phyloP scores from a whole-genome alignment of 2,329 filamentous ascomycete genomes.

The Trichophyton mentagrophytes region DNA sequence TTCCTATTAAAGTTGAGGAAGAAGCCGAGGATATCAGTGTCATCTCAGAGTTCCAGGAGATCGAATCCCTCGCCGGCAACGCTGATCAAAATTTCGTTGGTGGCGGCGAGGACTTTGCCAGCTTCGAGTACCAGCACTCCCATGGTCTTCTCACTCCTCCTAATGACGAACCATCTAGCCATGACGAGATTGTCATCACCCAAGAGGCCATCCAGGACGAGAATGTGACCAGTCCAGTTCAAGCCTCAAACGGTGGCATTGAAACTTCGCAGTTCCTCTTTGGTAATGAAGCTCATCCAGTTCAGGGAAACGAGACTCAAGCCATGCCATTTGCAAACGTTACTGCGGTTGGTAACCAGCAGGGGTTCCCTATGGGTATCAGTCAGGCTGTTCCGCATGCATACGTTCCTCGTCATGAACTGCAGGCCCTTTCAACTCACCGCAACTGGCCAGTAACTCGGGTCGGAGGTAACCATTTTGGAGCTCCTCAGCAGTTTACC shows the following conservation, averaged over 20 bases:
- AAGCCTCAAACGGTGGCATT: background rate
- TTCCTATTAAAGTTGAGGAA: background rate
- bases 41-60: background rate
- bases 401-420: background rate
- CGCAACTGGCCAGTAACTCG: background rate
- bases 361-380: background rate
- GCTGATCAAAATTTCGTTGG: slow-evolving; percentile 3
- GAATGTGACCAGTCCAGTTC: background rate
- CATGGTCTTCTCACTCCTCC: background rate
- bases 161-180: background rate
- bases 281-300: background rate
- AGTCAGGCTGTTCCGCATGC: background rate
- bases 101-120: slow-evolving; percentile 4
- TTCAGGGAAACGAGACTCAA: background rate
- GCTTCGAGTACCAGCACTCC: slow-evolving; percentile 4
- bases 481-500: background rate
- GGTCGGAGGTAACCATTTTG: background rate
- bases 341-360: background rate
- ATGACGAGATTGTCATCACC: background rate
- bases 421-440: background rate
- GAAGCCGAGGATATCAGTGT: background rate
- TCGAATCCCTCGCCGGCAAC: background rate
- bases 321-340: background rate
- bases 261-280: background rate
- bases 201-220: background rate